These are phyloP conservation scores for Nakaseomyces delphensis DNA, from an alignment of 1,139 yeast species.

Conservation along the genomic window DNA sequence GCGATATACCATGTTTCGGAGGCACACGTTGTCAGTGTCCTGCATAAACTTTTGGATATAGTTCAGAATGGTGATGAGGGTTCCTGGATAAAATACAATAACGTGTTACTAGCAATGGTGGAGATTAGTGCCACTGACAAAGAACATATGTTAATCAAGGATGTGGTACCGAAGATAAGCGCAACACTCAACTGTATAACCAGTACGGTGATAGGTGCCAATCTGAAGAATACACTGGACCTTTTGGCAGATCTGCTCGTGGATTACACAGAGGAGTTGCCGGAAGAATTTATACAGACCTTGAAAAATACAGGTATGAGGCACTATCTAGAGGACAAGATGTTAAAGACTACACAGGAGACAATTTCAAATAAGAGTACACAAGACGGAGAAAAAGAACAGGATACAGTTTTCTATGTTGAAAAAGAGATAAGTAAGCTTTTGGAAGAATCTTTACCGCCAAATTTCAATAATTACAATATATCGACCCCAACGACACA, in stretches of 20 bases:
- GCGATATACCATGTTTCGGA: conserved; percentile 22
- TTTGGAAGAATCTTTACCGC: neutral
- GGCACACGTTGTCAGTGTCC: conserved; percentile 10
- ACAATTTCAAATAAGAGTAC: neutral
- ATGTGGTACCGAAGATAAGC: neutral
- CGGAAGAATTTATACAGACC: neutral
- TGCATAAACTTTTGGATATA: neutral
- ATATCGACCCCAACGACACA: neutral
- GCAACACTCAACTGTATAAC: neutral
- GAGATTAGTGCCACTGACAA: neutral
- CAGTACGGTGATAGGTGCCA: neutral
- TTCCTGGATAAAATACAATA: neutral
- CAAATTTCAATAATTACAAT: conserved; percentile 1
- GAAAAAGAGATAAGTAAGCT: neutral
- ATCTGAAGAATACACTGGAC: neutral
- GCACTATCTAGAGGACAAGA: neutral
- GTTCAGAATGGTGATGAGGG: neutral
- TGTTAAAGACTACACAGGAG: neutral
- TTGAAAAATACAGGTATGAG: neutral
- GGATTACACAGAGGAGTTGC: neutral
- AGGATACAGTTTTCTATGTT: neutral
- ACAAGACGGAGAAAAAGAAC: neutral
- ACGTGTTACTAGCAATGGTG: neutral
- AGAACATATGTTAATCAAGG: neutral
- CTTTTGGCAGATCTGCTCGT: neutral